Evolutionary conservation across 2,329 filamentous ascomycete species (phyloP).

Genomic region (Metarhizium brunneum): DNA sequence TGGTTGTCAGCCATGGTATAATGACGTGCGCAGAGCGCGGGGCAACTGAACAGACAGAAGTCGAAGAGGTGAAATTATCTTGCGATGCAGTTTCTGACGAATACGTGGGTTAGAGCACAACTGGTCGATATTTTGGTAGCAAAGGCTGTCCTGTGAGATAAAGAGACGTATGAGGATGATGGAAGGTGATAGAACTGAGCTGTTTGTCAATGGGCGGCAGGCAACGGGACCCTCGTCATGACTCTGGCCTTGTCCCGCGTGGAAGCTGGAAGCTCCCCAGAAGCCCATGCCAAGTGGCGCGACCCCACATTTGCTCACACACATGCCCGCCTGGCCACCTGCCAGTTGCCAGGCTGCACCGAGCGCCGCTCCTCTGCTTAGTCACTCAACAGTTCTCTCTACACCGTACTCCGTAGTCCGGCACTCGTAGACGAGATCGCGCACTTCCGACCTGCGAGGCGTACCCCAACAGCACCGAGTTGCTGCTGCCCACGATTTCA

Average conservation of each 20-base stretch:
- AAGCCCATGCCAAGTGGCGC: neutral
- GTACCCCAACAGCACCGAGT: too few species aligned
- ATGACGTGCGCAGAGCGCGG: neutral
- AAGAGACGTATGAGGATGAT: neutral
- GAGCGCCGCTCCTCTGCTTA: neutral
- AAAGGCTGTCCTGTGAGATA: neutral
- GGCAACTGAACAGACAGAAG: neutral
- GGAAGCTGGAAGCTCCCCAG: neutral
- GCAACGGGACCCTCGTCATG: conserved; percentile 11
- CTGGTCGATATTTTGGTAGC: too few species aligned
- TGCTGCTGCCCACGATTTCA: too few species aligned
- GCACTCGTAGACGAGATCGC: neutral
- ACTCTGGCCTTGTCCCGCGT: neutral
- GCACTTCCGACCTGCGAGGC: too few species aligned
- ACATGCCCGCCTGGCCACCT: too few species aligned
- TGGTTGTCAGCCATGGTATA: conserved; percentile 1
- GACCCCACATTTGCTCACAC: neutral
- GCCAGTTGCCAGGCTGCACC: too few species aligned
- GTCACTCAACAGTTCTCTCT: neutral
- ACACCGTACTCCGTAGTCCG: neutral
- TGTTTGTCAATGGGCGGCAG: neutral
- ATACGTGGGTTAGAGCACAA: too few species aligned
- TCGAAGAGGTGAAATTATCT: neutral
- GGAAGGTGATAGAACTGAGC: neutral
- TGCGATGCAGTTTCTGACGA: too few species aligned